Base-by-base conservation (phyloP, 345 rosid species). In the Salix udensis region DNA sequence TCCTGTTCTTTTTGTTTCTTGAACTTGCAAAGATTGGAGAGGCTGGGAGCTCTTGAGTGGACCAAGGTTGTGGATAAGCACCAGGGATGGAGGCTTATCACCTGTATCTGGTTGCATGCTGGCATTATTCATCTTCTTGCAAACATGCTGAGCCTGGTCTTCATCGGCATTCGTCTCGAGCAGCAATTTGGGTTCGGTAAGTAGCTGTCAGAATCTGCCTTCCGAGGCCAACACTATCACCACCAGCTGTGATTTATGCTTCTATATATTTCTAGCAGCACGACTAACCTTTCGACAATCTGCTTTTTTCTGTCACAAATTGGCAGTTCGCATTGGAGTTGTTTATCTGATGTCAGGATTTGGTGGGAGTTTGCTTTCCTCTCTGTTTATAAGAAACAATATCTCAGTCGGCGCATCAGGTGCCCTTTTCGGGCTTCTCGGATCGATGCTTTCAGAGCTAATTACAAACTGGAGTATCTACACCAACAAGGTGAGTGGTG, bases 401-500 rank as follows among this genome's bases (percentile, higher is more conserved):
- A 77, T 81, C 42, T 81, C 80, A 19, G 84, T 81, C 5, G 80
- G 80, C 37, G 80, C 84, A 7, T 81, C 84, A 1, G 80, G 84
- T 62, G 80, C 84, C 18, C 74, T 81, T 60, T 81, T 77, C 15
- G 80, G 84, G 42, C 77, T 81, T 44, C 77, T 81, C 1, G 80
- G 84, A 64, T 80, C 84, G 12, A 81, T 81, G 84, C 80, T 81
- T 46, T 76, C 80, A 18, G 84, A 81, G 64, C 74, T 81, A 16
- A 12, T 81, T 65, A 76, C 80, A 68, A 81, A 81, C 73, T 81
- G 80, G 84, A 73, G 58, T 12, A 67, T 81, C 46, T 81, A 81
- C 28, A 55, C 71, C 30, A 81, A 72, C 74, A 81, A 68, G 83
- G 83, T 76, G 14, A 23, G 66, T 39, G 55, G 61, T 21, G 62